phyloP scores from a whole-genome alignment of 257 asterid species.

The Solanum virginianum region DNA sequence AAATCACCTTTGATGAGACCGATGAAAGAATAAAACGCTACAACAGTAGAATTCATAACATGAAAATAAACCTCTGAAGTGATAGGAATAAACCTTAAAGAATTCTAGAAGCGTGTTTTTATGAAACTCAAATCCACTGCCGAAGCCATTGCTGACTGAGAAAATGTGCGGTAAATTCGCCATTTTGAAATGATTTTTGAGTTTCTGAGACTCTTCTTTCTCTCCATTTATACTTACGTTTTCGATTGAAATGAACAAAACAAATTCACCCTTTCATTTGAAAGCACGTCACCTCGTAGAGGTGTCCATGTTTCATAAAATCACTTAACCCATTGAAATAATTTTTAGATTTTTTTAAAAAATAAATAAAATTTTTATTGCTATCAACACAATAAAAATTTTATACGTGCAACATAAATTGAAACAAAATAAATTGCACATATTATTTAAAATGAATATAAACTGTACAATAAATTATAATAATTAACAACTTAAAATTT shows the following conservation, averaged over 20 bases:
- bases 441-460: no score
- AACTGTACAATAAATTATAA: no score
- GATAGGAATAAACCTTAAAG: not conserved
- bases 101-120: constrained; percentile 14
- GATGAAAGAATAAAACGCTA: not conserved
- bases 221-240: not conserved
- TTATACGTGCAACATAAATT: no score
- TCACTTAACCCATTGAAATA: not conserved
- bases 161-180: constrained; percentile 24
- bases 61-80: not conserved
- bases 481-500: no score
- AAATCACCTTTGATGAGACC: not conserved
- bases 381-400: no score
- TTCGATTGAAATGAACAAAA: not conserved
- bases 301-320: not conserved
- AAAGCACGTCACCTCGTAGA: not conserved
- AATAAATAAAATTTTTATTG: no score
- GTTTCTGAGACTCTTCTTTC: no score
- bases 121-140: constrained; percentile 8
- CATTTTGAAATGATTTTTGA: not conserved
- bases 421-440: no score
- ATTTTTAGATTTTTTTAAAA: not conserved
- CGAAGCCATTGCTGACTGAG: constrained; percentile 21
- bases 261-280: not conserved
- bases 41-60: not conserved